These are phyloP conservation scores for Colletotrichum filicis DNA, from an alignment of 2,329 filamentous ascomycete species.

Conservation along the genomic window DNA sequence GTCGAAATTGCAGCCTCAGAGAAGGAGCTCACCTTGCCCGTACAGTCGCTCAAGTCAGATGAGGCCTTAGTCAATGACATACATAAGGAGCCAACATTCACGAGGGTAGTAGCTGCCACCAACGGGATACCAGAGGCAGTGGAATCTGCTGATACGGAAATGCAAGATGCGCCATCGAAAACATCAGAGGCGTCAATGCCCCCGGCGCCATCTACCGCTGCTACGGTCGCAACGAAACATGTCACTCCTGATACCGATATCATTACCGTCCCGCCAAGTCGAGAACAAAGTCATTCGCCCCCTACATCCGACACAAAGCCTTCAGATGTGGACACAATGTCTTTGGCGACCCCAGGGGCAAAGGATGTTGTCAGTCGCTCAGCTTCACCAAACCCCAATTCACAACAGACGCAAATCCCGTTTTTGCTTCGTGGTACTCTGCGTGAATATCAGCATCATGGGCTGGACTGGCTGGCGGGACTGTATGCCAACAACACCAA, in stretches of 20 bases:
- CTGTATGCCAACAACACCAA: constrained; percentile 94
- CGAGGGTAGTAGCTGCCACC: not conserved
- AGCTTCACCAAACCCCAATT: constrained; percentile 43
- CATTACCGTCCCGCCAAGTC: constrained; percentile 54
- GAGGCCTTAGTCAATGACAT: not conserved
- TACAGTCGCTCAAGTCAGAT: not conserved
- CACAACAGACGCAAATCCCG: constrained; percentile 77
- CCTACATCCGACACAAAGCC: constrained; percentile 62
- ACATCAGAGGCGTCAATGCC: constrained; percentile 36
- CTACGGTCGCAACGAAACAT: constrained; percentile 40
- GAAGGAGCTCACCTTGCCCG: not conserved
- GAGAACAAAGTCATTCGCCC: constrained; percentile 59
- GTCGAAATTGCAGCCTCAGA: not conserved
- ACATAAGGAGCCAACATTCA: not conserved
- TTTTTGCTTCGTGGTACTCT: constrained; percentile 88
- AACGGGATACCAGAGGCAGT: constrained; percentile 21
- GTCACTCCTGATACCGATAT: constrained; percentile 55
- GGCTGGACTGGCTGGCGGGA: constrained; percentile 96
- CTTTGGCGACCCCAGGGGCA: constrained; percentile 28
- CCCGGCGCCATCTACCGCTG: constrained; percentile 38
- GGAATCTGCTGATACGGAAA: constrained; percentile 44
- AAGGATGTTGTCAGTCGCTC: constrained; percentile 45
- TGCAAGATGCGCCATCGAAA: constrained; percentile 42
- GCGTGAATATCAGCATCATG: constrained; percentile 95
- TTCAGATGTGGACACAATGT: constrained; percentile 57